Evolutionary conservation across 257 asterid species (phyloP), one percentile per base, ranked within the genome.

Genomic region (Asclepias syriaca): DNA sequence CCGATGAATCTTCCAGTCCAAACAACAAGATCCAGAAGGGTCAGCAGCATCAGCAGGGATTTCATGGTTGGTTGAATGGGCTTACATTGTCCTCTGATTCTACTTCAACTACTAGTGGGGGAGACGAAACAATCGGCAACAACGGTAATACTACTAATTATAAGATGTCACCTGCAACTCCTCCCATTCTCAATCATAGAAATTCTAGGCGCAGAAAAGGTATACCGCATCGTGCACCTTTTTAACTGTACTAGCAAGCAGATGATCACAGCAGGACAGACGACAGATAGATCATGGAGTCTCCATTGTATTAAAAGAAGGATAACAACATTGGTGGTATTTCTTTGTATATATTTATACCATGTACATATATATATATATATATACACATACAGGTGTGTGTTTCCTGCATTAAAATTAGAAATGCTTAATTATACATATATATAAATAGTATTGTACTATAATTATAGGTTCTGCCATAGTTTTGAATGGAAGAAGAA

Each of bases 171-270:
- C 92, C 96, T 0, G 72, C 65, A 21, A 89, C 94, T 58, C 93
- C 94, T 12, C 96, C 94, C 1, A 54, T 76, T 46, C 81, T 74
- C 79, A 87, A 77, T 57, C 89, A 85, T 21, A 54, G 81, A 50
- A 87, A 87, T 65, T 87, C 96, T 1, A 85, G 87, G 66, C 65
- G 95, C 67, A 83, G 96, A 72, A 90, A 90, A 70, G 95, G 96
- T 61, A 61, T 85, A 43, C 96, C 96, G 0, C 96, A 81, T 60
- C 90, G 96, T 3, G 85, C 96, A 40, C 96, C 96, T 0, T 86
- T 89, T 40, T 89, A 72, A 86, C 65, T 24, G 63, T 53, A 19
- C 37, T 5, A 16, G 40, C 48, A 43, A 43, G 48, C 11, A 9
- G 48, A 43, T 43, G 0, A 43, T 34, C 39, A 34, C 39, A 34